These are phyloP conservation scores for Backusella mclennaniae DNA, from an alignment of 192 early-diverging fungal genomes.

Conservation along the genomic window DNA sequence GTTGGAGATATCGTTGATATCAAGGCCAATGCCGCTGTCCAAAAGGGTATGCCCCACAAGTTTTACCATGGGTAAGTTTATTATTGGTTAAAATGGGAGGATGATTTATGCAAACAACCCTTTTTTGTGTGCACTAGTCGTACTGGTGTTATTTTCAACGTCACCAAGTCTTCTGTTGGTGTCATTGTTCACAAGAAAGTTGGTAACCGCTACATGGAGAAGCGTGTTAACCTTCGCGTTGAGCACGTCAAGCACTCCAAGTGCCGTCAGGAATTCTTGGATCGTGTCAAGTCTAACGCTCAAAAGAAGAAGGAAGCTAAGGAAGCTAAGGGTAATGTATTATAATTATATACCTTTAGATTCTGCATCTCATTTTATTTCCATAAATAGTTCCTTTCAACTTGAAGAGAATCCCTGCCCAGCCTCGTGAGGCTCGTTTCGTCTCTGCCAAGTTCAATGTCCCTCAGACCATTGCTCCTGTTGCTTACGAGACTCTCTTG, in stretches of 20 bases:
- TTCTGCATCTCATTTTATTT: background rate
- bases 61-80: constrained; percentile 91
- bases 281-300: constrained; percentile 95
- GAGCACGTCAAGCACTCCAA: constrained; percentile 99
- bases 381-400: constrained; percentile 44
- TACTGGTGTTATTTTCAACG: constrained; percentile 99
- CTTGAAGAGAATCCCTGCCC: constrained; percentile 88
- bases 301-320: constrained; percentile 79
- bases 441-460: constrained; percentile 86
- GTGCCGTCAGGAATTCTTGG: constrained; percentile 97
- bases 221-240: constrained; percentile 97
- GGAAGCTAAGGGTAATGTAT: constrained; percentile 27
- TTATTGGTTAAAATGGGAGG: background rate
- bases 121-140: constrained; percentile 50
- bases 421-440: constrained; percentile 85
- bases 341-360: background rate
- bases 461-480: constrained; percentile 92
- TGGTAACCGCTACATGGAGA: constrained; percentile 97
- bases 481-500: constrained; percentile 89
- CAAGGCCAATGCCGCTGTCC: constrained; percentile 98
- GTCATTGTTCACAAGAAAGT: constrained; percentile 98
- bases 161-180: constrained; percentile 98
- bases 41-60: constrained; percentile 99
- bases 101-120: background rate
- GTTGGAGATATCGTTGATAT: constrained; percentile 99